Evolutionary conservation across 139 green algal species (phyloP).

Genomic region (Coelastrella sp.): DNA sequence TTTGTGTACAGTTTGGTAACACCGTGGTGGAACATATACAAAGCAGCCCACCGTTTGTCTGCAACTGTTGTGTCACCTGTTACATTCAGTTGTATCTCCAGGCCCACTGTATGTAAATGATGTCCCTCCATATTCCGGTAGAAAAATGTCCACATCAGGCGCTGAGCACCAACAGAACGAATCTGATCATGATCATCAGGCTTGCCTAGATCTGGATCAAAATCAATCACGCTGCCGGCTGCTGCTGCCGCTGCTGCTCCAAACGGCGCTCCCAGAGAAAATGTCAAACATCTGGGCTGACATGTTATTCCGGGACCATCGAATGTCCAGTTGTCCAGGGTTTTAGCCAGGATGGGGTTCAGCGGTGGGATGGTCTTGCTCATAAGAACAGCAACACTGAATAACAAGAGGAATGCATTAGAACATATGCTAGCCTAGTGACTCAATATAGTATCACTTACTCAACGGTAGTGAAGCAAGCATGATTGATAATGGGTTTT

Average conservation of each 20-base stretch:
- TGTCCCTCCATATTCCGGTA: constrained; percentile 46
- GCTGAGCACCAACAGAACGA: neutral
- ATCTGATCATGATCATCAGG: too few species aligned
- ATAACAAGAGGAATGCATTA: neutral
- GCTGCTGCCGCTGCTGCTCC: constrained; percentile 12
- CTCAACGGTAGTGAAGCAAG: too few species aligned
- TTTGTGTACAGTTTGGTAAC: too few species aligned
- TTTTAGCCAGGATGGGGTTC: neutral
- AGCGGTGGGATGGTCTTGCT: neutral
- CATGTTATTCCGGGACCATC: neutral
- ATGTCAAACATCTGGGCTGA: neutral
- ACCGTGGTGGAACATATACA: neutral
- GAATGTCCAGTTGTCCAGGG: neutral
- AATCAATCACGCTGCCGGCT: neutral
- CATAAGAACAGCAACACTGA: neutral
- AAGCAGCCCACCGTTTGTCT: neutral
- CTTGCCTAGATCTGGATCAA: too few species aligned
- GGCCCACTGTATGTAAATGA: constrained; percentile 36
- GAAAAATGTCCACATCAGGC: constrained; percentile 28
- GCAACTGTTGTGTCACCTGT: neutral
- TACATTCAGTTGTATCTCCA: constrained; percentile 26
- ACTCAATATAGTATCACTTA: too few species aligned
- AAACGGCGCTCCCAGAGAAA: constrained; percentile 13
- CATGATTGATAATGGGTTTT: too few species aligned
- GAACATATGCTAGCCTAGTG: too few species aligned